Percentiles rank a stretch among this genome's conserved stretches.
These are phyloP conservation scores for Serendipita sp. DNA, from an alignment of 768 basidiomycete genomes.

Conservation along the genomic window DNA sequence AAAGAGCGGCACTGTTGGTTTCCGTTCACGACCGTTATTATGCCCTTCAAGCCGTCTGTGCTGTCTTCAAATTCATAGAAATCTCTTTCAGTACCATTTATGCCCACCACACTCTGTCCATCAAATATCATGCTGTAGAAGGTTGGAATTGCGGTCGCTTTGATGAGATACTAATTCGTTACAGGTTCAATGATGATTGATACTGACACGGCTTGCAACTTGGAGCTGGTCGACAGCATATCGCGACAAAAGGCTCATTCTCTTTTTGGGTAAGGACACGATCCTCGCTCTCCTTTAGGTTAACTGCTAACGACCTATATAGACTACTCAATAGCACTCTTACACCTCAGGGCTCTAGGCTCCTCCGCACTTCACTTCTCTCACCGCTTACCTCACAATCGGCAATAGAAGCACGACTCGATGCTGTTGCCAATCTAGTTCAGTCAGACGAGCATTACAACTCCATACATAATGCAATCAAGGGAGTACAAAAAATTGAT, in stretches of 20 bases:
- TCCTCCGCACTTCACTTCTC: slow-evolving; percentile 64
- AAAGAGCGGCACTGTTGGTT: slow-evolving; percentile 62
- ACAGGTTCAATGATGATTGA: slow-evolving; percentile 88
- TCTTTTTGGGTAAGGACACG: slow-evolving; percentile 48
- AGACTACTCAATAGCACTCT: slow-evolving; percentile 67
- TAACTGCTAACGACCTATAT: background rate
- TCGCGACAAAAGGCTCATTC: slow-evolving; percentile 50
- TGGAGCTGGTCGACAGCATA: slow-evolving; percentile 77
- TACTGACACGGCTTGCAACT: slow-evolving; percentile 67
- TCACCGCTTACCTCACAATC: slow-evolving; percentile 50
- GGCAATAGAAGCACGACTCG: slow-evolving; percentile 65
- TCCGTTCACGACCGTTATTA: slow-evolving; percentile 76
- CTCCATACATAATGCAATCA: slow-evolving; percentile 50
- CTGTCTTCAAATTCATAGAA: slow-evolving; percentile 77
- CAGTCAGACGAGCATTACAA: slow-evolving; percentile 59
- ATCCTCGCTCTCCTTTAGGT: background rate
- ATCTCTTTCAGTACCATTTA: slow-evolving; percentile 52
- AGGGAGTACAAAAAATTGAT: slow-evolving; percentile 61
- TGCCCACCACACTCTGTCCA: slow-evolving; percentile 49
- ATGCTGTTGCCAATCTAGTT: slow-evolving; percentile 69
- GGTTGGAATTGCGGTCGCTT: slow-evolving; percentile 14
- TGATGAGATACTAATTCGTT: background rate
- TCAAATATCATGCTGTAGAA: slow-evolving; percentile 62
- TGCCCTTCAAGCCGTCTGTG: slow-evolving; percentile 69
- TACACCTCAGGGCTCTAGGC: slow-evolving; percentile 78